Evolutionary conservation across 768 basidiomycete genomes (phyloP), one percentile per base, ranked within the genome.

Genomic region (Mycena crocata): DNA sequence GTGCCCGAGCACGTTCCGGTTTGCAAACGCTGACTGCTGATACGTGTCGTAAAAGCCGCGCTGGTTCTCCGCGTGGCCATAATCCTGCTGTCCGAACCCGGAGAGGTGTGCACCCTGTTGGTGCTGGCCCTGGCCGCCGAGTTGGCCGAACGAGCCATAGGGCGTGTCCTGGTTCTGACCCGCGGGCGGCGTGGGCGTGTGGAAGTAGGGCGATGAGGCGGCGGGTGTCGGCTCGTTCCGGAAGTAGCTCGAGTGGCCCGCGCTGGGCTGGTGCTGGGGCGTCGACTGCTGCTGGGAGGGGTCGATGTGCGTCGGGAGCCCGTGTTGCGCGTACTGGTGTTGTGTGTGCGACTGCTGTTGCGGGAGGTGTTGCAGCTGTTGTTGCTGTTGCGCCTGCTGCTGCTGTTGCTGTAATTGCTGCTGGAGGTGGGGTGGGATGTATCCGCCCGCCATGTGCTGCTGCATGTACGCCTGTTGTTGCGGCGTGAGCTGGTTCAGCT

Each of bases 41-140:
- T 94, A 93, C 12, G 88, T 86, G 46, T 94, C 93, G 73, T 94
- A 94, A 79, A 93, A 93, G 69, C 87, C 87, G 74, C 92, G 84
- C 72, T 87, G 89, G 64, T 75, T 88, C 37, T 93, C 91, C 42
- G 80, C 80, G 75, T 93, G 93, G 4, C 86, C 85, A 69, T 93
- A 93, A 57, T 93, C 92, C 9, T 83, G 83, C 52, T 82, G 83
- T 17, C 83, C 82, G 67, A 93, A 93, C n/a, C 83, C 84, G 48
- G 78, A 77, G 6, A 85, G 77, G 67, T 86, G 84, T 32, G 88
- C 87, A 17, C 76, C 85, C 71, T 90, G 89, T 66, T 89, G 87
- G 58, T 89, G 89, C 56, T 88, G 86, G 54, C 83, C 85, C 68
- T 89, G 88, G 8, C 73, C 78, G 26, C 78, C 77, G 12, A 88